phyloP scores from a whole-genome alignment of 495 filamentous ascomycete genomes.

The Neurospora tetraspora region DNA sequence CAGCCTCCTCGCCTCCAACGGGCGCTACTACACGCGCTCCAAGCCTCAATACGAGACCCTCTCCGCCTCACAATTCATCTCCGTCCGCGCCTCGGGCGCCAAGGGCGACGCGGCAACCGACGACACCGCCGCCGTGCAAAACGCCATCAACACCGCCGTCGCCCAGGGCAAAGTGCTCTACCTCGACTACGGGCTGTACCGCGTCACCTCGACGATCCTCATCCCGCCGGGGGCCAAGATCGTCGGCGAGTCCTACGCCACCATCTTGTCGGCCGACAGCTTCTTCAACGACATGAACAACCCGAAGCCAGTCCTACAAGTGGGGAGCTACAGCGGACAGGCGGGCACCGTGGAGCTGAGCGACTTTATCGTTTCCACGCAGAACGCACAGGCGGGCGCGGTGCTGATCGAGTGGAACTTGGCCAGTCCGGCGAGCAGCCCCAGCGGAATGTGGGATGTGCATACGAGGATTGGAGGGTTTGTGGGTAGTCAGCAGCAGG shows the following conservation, averaged over 20 bases:
- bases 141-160: constrained; percentile 48
- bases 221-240: constrained; percentile 55
- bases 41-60: constrained; percentile 51
- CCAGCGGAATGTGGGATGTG: constrained; percentile 79
- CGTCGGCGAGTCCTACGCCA: constrained; percentile 76
- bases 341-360: constrained; percentile 66
- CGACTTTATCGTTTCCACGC: constrained; percentile 67
- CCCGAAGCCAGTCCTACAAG: constrained; percentile 59
- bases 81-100: constrained; percentile 55
- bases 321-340: constrained; percentile 67
- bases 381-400: constrained; percentile 67
- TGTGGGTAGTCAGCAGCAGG: constrained; percentile 66
- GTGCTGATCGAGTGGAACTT: constrained; percentile 86
- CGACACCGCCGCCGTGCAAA: constrained; percentile 52
- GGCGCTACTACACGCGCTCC: constrained; percentile 41
- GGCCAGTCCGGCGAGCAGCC: constrained; percentile 45
- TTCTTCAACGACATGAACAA: constrained; percentile 61
- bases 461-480: constrained; percentile 76
- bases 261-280: constrained; percentile 70
- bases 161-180: constrained; percentile 51
- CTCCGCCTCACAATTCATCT: constrained; percentile 44
- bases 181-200: constrained; percentile 50
- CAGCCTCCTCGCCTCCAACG: constrained; percentile 24
- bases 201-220: constrained; percentile 55
- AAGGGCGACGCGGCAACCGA: constrained; percentile 63